phyloP scores from a whole-genome alignment of 1,139 yeast species.

The Groenewaldozyma sp. region DNA sequence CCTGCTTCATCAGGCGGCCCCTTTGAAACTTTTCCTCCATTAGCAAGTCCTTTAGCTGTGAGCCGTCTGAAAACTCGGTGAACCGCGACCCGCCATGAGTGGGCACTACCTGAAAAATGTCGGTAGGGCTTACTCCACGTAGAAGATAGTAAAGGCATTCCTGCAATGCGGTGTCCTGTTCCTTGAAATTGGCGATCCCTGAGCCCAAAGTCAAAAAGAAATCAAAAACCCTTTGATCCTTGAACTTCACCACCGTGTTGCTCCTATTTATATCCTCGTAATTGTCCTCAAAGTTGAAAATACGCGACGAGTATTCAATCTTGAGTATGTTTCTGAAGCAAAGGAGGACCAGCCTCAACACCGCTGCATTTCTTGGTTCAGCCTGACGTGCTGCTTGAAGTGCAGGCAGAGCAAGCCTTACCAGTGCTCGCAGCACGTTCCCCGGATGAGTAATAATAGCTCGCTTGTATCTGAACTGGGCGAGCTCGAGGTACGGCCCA shows the following conservation, averaged over 20 bases:
- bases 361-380: constrained; percentile 61
- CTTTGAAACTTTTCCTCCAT: constrained; percentile 49
- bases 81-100: neutral
- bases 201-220: constrained; percentile 62
- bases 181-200: constrained; percentile 52
- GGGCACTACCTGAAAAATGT: constrained; percentile 15
- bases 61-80: constrained; percentile 1
- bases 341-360: constrained; percentile 61
- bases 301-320: constrained; percentile 52
- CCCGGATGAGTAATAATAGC: constrained; percentile 48
- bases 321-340: constrained; percentile 67
- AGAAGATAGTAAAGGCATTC: constrained; percentile 62
- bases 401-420: constrained; percentile 61
- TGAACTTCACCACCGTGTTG: constrained; percentile 48
- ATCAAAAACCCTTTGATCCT: constrained; percentile 60
- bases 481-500: constrained; percentile 51
- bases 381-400: constrained; percentile 49
- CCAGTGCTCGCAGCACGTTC: constrained; percentile 62
- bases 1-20: constrained; percentile 28
- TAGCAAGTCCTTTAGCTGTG: constrained; percentile 35
- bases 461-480: constrained; percentile 66
- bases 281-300: constrained; percentile 10
- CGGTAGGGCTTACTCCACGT: constrained; percentile 43
- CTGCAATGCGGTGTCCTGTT: constrained; percentile 54
- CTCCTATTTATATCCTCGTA: constrained; percentile 61